phyloP scores from a whole-genome alignment of 306 rosid genomes.

The Chamaecrista fasciculata region DNA sequence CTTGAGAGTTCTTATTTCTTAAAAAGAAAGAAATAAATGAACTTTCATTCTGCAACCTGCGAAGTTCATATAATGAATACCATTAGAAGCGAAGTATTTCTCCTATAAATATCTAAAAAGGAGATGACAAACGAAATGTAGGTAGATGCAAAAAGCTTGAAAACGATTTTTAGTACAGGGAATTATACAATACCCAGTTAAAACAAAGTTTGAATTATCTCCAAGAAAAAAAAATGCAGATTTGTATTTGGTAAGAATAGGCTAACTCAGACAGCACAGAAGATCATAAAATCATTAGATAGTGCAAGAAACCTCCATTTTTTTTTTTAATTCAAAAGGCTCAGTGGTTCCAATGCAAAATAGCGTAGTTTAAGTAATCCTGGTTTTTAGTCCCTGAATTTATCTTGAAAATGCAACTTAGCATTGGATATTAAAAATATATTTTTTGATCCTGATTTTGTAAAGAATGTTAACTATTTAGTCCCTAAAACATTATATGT shows the following conservation, averaged over 20 bases:
- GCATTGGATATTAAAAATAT: too few relatives aligned
- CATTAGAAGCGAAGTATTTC: not conserved
- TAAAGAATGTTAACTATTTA: not conserved
- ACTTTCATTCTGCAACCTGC: not conserved
- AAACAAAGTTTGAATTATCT: not conserved
- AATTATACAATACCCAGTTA: not conserved
- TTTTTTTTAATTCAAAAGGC: conserved; percentile 1
- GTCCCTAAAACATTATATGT: not conserved
- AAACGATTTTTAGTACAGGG: not conserved
- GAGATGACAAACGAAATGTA: not conserved
- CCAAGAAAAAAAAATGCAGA: not conserved
- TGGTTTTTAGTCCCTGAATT: too few relatives aligned
- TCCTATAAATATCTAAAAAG: not conserved
- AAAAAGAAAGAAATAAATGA: not conserved
- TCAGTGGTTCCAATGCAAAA: not conserved
- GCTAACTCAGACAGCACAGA: too few relatives aligned
- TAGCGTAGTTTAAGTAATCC: too few relatives aligned
- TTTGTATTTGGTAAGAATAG: not conserved
- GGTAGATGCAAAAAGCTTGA: not conserved
- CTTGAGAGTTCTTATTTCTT: not conserved
- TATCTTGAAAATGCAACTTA: too few relatives aligned
- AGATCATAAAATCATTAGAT: not conserved
- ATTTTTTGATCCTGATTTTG: too few relatives aligned
- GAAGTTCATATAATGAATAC: not conserved
- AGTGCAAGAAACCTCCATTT: not conserved